Evolutionary conservation across 2,329 filamentous ascomycete species (phyloP), one percentile per base, ranked within the genome.

Genomic region (Penicillium sp.): DNA sequence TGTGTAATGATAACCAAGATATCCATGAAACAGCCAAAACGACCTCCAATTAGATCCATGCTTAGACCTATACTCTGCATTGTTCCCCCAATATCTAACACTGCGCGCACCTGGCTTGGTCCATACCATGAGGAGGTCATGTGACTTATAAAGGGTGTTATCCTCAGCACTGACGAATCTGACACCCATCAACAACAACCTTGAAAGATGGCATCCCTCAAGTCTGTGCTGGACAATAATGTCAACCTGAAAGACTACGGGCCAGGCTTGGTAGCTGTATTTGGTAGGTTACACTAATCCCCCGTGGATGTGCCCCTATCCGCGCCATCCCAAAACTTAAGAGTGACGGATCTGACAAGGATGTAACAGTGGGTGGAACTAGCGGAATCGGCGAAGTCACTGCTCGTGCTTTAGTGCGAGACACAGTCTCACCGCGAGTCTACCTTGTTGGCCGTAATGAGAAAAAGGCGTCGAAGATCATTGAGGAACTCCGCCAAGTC

Each of bases 321-420:
- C 13, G 40, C 19, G 13, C 19, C 11, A 14, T 24, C 40, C 10
- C 19, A 24, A 14, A 24, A 22, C 3, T 31, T 9, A 31, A 31
- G 16, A 39, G n/a, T 6, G 16, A 39, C 6, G n/a, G 13, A 43
- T 31, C 40, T 43, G 14, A 46, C 41, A 27, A 11, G 10, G 43
- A 31, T 31, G 24, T 46, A n/a, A 24, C 37, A 52, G 50, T 52
- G n/a, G 50, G 50, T n/a, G 50, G 50, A 18, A 52, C 50, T 13
- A 27, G 33, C 13, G 50, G 50, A 6, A 52, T 52, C 36, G 50
- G 33, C 22, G 33, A 39, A 5, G 19, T 36, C 22, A 52, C 50
- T 22, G 50, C 50, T 22, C 36, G 19, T 16, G 50, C 50, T 24
- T 33, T 52, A 5, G 22, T 36, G 9, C 50, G 50, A 9, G 33